Evolutionary conservation across 805 yeast genomes (phyloP), one percentile per base, ranked within the genome.

Genomic region (Kurtzmaniella cleridarum): DNA sequence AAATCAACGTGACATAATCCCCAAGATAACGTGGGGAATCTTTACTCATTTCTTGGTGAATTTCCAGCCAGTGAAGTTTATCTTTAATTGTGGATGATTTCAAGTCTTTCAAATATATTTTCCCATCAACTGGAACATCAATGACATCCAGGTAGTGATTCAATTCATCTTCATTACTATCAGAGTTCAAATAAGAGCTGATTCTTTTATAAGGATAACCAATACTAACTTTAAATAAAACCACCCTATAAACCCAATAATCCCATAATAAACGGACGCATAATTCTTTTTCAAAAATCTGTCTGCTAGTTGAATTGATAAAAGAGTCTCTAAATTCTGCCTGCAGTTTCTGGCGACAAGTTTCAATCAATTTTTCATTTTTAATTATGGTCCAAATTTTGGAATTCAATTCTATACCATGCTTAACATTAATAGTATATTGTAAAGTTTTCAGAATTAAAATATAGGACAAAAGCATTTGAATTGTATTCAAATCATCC

Each of bases 401-500:
- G 18, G 40, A 30, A 33, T 44, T 44, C 24, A 47, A 38, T 7
- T 51, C 51, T 15, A 40, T 37, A 6, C 47, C 35, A 17, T 43
- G 39, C 6, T 34, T 30, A 1, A 43, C 36, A 35, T 47, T 44
- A 12, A 12, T 20, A 9, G 39, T 12, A 37, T 36, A 36, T 28
- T 39, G 27, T 8, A 45, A 37, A 2, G 49, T 43, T 12, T 49
- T 52, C 7, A 49, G 36, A 12, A 49, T 32, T 36, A 60, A 46
- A n/a, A 45, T 38, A 27, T 45, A 53, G 24, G 54, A 46, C 12
- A 55, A 34, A 6, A 59, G 35, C 48, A 57, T 50, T 8, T 61
- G 63, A 27, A 58, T 45, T 16, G 54, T 54, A 34, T 53, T 53
- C 24, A 59, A 49, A 27, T 48, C 45, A 41, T 59, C 62, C 57